Percentiles rank a stretch among this genome's conserved stretches.
Evolutionary conservation across 768 basidiomycete genomes (phyloP).

Genomic region (Mycena filopes): DNA sequence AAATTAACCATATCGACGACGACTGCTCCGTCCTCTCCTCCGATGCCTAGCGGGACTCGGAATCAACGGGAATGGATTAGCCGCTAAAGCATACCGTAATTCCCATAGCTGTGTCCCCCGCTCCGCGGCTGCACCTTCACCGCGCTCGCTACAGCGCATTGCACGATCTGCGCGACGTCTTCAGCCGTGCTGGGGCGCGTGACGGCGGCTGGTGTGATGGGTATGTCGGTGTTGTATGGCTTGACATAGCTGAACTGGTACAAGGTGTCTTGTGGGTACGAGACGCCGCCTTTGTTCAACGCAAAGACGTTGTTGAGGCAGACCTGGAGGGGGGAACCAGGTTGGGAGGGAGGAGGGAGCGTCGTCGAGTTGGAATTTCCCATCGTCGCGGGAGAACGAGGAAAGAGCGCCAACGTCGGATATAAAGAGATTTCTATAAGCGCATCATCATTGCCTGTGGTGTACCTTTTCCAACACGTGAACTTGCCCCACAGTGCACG

Average conservation of each 20-base stretch:
- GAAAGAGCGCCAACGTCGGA: neutral
- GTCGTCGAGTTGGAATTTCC: neutral
- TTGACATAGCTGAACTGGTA: conserved; percentile 28
- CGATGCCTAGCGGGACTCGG: conserved; percentile 31
- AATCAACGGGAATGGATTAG: neutral
- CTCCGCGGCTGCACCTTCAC: conserved; percentile 35
- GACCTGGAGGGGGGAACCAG: conserved; percentile 24
- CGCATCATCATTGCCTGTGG: conserved; percentile 9
- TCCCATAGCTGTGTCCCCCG: conserved; percentile 33
- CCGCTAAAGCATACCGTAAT: conserved; percentile 17
- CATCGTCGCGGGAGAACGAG: neutral
- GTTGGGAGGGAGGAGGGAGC: conserved; percentile 13
- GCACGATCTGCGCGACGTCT: conserved; percentile 32
- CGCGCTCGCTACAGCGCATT: conserved; percentile 32
- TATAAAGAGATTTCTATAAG: neutral
- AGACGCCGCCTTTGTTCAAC: conserved; percentile 15
- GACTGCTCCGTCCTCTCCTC: conserved; percentile 41
- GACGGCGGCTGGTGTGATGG: conserved; percentile 37
- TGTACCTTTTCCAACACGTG: neutral
- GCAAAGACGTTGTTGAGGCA: conserved; percentile 33
- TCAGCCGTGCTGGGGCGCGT: conserved; percentile 31
- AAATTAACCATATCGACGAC: conserved; percentile 43
- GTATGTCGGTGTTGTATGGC: conserved; percentile 30
- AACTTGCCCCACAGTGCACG: conserved; percentile 14
- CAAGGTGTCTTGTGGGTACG: conserved; percentile 21